These are phyloP conservation scores for Pseudonitzschia delicatissima DNA, from an alignment of 108 stramenopile genomes.

Conservation along the genomic window DNA sequence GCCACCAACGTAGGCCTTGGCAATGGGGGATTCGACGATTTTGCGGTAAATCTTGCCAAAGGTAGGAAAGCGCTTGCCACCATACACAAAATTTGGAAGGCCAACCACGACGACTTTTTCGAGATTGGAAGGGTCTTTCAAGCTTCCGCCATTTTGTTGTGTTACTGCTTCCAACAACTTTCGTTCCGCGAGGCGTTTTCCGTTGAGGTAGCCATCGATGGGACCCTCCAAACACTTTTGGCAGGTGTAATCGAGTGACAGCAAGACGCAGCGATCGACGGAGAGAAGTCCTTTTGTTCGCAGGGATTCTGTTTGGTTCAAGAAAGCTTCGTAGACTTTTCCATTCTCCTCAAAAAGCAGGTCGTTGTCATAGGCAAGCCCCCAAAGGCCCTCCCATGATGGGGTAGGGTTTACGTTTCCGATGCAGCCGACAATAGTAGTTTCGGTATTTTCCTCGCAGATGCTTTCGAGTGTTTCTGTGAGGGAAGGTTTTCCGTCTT, in stretches of 20 bases:
- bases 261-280: conserved; percentile 9
- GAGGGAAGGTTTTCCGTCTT: no score
- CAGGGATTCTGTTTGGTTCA: neutral
- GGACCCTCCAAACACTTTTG: conserved; percentile 23
- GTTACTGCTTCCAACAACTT: neutral
- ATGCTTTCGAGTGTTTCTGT: neutral
- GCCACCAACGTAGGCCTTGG: conserved; percentile 8
- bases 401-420: conserved; percentile 15
- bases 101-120: conserved; percentile 15
- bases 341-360: conserved; percentile 11
- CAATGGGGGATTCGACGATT: conserved; percentile 5
- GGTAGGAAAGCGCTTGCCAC: conserved; percentile 22
- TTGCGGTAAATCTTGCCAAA: conserved; percentile 13
- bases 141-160: neutral
- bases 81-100: conserved; percentile 14
- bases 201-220: conserved; percentile 18
- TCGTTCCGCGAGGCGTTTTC: conserved; percentile 18
- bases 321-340: conserved; percentile 4
- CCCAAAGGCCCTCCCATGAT: conserved; percentile 12
- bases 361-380: conserved; percentile 19
- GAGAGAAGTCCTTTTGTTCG: neutral
- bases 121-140: neutral
- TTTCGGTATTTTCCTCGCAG: neutral
- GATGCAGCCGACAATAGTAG: conserved; percentile 18
- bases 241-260: conserved; percentile 11